Conservation (phyloP, 352 stramenopile genomes). For the Peronospora destructor region DNA sequence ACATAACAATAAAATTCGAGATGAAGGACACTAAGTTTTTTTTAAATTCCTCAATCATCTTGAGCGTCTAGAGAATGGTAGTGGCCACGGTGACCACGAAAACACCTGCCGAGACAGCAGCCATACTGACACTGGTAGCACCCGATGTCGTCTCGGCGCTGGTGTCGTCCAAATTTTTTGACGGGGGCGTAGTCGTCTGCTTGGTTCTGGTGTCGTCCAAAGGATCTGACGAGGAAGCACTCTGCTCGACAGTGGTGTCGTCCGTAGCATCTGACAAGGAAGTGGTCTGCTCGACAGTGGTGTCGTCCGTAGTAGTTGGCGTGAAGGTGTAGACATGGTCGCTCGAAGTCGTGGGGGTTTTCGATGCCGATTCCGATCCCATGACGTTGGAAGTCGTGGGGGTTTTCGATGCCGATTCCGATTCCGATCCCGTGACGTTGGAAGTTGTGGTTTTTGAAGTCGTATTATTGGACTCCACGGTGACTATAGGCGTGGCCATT, state of each 20-base stretch:
- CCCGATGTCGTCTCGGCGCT: slow-evolving; percentile 3
- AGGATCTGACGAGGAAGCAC: neutral
- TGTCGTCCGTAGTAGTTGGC: no score
- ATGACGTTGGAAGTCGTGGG: neutral
- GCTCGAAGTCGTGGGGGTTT: no score
- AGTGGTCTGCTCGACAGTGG: no score
- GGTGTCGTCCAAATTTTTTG: neutral
- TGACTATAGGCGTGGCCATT: neutral
- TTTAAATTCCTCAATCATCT: slow-evolving; percentile 6
- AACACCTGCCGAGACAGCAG: slow-evolving; percentile 18
- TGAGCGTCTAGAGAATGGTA: slow-evolving; percentile 26
- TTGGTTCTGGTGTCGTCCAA: neutral
- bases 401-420: no score
- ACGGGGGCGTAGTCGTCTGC: no score
- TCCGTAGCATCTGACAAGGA: no score
- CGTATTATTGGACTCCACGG: neutral
- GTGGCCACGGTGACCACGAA: slow-evolving; percentile 20
- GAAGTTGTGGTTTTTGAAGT: neutral
- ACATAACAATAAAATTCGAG: slow-evolving; percentile 7
- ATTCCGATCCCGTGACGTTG: neutral
- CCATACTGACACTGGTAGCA: slow-evolving; percentile 20
- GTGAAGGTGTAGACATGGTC: no score
- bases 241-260: no score
- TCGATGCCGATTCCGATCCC: neutral
- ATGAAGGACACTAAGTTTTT: slow-evolving; percentile 16